phyloP scores from a whole-genome alignment of 257 asterid species.

The Solanum stenotomum region DNA sequence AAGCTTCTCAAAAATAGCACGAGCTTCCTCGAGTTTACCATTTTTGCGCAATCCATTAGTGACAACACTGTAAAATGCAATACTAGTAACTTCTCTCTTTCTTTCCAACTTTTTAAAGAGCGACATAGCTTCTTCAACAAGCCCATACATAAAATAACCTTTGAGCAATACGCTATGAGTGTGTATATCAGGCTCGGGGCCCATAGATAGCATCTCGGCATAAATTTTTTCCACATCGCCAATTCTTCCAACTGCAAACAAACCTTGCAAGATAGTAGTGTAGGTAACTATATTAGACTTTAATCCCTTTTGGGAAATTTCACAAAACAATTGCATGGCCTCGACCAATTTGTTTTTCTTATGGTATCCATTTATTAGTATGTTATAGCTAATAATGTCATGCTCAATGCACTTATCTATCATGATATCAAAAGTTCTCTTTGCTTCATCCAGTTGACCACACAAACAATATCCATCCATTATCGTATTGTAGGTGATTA shows the following conservation, averaged over 20 bases:
- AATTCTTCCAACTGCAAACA: not conserved
- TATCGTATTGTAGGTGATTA: not conserved
- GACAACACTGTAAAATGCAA: not conserved
- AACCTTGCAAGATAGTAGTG: not conserved
- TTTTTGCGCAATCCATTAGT: not conserved
- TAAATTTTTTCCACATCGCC: not conserved
- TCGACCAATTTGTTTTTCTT: not conserved
- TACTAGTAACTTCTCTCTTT: not conserved
- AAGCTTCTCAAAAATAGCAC: not conserved
- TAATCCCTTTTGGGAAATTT: not conserved
- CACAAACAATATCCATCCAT: not conserved
- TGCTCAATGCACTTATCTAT: not conserved
- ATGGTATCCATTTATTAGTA: not conserved
- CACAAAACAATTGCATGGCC: not conserved
- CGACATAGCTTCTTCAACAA: not conserved
- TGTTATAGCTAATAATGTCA: not conserved
- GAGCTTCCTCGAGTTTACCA: not conserved
- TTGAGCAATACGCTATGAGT: not conserved
- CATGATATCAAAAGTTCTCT: not conserved
- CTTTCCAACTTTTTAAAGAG: not conserved
- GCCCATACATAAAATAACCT: not conserved
- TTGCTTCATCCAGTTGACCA: not conserved
- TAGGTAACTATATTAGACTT: not conserved
- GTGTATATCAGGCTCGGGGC: not conserved
- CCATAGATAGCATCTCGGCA: not conserved